Percentiles rank a stretch among this genome's conserved stretches.
Conservation (phyloP, 352 stramenopile genomes). For the Globisporangium parvum region DNA sequence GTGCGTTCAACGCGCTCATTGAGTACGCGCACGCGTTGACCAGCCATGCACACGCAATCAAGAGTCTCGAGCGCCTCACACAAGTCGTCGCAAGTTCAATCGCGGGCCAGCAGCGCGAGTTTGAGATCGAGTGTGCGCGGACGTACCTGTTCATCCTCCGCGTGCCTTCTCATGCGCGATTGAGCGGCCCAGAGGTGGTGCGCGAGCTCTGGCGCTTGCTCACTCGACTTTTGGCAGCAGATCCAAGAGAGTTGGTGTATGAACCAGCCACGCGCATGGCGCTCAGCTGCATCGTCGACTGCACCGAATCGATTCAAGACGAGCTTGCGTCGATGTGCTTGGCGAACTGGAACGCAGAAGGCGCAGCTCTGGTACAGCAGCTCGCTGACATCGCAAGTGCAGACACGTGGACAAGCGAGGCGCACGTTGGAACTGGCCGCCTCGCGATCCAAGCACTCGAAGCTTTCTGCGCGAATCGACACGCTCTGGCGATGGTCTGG, state of each 20-base stretch:
- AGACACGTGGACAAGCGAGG: background rate
- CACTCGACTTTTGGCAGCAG: background rate
- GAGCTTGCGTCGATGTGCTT: background rate
- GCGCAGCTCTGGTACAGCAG: background rate
- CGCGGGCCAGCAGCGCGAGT: background rate
- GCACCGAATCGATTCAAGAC: background rate
- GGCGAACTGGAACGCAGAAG: background rate
- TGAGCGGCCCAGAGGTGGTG: background rate
- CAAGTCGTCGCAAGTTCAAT: background rate
- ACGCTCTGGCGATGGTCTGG: background rate
- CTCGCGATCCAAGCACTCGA: conserved; percentile 2
- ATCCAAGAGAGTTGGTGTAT: background rate
- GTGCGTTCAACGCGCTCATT: conserved; percentile 4
- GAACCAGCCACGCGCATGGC: background rate
- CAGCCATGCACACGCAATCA: background rate
- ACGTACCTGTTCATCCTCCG: conserved; percentile 3
- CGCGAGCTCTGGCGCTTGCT: conserved; percentile 5
- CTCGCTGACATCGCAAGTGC: background rate
- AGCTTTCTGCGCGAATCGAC: background rate
- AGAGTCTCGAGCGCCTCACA: conserved; percentile 2
- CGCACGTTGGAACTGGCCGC: background rate
- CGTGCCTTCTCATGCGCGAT: background rate
- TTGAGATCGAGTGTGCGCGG: conserved; percentile 4
- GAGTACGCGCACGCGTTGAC: conserved; percentile 4
- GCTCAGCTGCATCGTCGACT: background rate